A percentile compares a stretch with the other conserved stretches of the same genome.
Conservation (phyloP, 495 filamentous ascomycete genomes). For the Lindgomyces ingoldianus region DNA sequence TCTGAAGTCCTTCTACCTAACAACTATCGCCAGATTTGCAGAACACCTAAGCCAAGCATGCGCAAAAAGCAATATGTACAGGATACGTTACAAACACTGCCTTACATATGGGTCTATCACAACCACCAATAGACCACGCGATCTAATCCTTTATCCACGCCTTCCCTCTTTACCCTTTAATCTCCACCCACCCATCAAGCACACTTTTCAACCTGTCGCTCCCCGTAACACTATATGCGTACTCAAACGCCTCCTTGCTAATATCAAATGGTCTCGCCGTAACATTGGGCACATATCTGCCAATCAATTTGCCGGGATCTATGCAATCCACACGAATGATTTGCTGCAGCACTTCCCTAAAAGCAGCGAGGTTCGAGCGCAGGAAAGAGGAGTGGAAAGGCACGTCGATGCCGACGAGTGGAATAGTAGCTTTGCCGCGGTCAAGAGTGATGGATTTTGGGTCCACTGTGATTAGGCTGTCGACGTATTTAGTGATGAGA, state of each 20-base stretch:
- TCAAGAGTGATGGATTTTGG: slow-evolving; percentile 1
- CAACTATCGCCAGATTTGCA: too few relatives aligned
- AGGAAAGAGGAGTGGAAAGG: slow-evolving; percentile 50
- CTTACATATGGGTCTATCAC: too few relatives aligned
- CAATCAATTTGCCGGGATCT: slow-evolving; percentile 40
- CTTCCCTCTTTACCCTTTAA: too few relatives aligned
- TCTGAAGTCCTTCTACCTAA: too few relatives aligned
- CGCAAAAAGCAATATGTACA: too few relatives aligned
- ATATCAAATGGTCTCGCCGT: slow-evolving; percentile 42
- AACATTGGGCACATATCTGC: slow-evolving; percentile 47
- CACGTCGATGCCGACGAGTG: slow-evolving; percentile 49
- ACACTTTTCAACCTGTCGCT: slow-evolving; percentile 15
- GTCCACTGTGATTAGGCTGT: not conserved
- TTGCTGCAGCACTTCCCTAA: slow-evolving; percentile 37
- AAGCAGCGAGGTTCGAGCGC: slow-evolving; percentile 38
- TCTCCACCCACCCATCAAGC: slow-evolving; percentile 9
- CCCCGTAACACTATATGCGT: slow-evolving; percentile 16
- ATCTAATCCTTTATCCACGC: too few relatives aligned
- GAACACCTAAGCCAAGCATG: too few relatives aligned
- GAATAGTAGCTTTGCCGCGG: slow-evolving; percentile 44
- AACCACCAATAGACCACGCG: too few relatives aligned
- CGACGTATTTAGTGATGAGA: slow-evolving; percentile 1
- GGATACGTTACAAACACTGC: too few relatives aligned
- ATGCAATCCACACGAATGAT: slow-evolving; percentile 31
- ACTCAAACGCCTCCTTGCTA: slow-evolving; percentile 20